These are phyloP conservation scores for Penicillium sp. DNA, from an alignment of 2,329 filamentous ascomycete genomes.

Conservation along the genomic window DNA sequence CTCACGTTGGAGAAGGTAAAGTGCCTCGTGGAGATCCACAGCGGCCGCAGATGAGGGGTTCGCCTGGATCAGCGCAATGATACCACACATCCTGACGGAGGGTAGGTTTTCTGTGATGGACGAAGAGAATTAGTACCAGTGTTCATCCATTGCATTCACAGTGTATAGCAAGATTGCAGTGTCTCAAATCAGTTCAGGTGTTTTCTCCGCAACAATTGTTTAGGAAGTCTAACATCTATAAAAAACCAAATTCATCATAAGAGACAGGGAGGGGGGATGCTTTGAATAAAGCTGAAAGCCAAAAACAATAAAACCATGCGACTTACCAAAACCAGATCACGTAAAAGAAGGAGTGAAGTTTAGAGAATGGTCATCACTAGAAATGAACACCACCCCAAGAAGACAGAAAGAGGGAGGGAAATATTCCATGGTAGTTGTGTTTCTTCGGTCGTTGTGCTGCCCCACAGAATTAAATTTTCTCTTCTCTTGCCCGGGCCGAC, in stretches of 20 bases:
- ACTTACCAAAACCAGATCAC: constrained; percentile 21
- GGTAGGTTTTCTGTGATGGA: constrained; percentile 23
- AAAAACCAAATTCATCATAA: constrained; percentile 46
- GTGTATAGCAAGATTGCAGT: constrained; percentile 6
- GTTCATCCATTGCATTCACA: constrained; percentile 9
- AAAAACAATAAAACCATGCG: neutral
- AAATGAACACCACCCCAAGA: constrained; percentile 16
- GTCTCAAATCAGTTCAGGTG: constrained; percentile 34
- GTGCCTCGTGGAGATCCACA: constrained; percentile 66
- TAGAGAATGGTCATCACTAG: constrained; percentile 23
- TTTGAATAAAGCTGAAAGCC: neutral
- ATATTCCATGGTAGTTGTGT: constrained; percentile 19
- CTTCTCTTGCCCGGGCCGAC: constrained; percentile 13
- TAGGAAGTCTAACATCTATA: constrained; percentile 54
- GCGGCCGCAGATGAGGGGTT: constrained; percentile 55
- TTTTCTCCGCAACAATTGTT: constrained; percentile 45
- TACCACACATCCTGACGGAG: constrained; percentile 58
- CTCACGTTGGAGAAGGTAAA: constrained; percentile 66
- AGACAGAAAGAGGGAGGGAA: constrained; percentile 20
- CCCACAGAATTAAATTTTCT: constrained; percentile 20
- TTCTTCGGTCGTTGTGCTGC: constrained; percentile 18
- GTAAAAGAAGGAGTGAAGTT: constrained; percentile 12
- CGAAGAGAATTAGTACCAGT: constrained; percentile 17
- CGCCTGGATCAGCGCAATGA: constrained; percentile 61
- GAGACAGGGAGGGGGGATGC: constrained; percentile 13